Evolutionary conservation across 2,329 filamentous ascomycete species (phyloP), one percentile per base, ranked within the genome.

Genomic region (Mycocentrospora acerina): DNA sequence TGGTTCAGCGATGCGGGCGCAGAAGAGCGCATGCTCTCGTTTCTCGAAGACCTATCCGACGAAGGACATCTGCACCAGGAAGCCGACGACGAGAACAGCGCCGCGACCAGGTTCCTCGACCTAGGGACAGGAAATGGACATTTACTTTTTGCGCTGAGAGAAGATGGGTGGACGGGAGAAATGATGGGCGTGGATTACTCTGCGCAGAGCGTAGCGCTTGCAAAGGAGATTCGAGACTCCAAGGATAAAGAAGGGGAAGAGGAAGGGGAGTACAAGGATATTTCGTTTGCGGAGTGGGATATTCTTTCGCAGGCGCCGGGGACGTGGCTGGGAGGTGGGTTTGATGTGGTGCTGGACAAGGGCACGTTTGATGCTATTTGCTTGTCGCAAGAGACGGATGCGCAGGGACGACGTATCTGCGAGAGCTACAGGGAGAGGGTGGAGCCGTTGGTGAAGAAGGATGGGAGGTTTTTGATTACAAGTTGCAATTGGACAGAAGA

Each of bases 401-500:
- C 49, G 10, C 62, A 66, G 11, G 82, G 78, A 1, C 71, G 79
- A 25, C 78, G 85, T 37, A 74, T 86, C 10, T 86, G 82, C 62
- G 88, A 94, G 64, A 76, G 77, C 3, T 98, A 98, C 70, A 78
- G 80, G 32, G 75, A 77, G 31, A 80, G 81, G 35, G 83, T 91
- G 22, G 72, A 83, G 45, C 70, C 68, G 18, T 74, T 97, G 48
- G 77, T 97, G 35, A 82, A 80, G 54, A 71, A 69, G 1, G 85
- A 83, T 2, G 88, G 88, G 0, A 74, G 88, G 16, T 79, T 97
- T 55, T 69, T 96, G 43, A 81, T 98, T 37, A 97, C 93, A 37
- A 96, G 90, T 68, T 98, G 93, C 67, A 98, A 98, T 70, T 98
- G 93, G 93, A 97, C 91, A 1, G 90, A 93, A 71, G 79, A 82